phyloP scores from a whole-genome alignment of 768 basidiomycete species.

The Leccinum fibrillosum region DNA sequence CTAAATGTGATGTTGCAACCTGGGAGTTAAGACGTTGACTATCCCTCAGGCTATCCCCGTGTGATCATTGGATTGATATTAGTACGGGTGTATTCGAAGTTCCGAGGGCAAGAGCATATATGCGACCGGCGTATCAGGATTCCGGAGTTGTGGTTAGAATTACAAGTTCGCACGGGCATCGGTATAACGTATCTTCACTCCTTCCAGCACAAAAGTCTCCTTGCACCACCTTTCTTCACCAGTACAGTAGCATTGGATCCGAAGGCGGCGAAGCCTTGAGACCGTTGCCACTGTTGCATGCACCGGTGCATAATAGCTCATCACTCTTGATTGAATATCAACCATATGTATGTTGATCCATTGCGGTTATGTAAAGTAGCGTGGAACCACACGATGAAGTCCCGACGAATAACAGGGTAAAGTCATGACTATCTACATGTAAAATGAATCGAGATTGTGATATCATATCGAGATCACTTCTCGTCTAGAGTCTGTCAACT shows the following conservation, averaged over 20 bases:
- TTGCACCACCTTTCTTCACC: not conserved
- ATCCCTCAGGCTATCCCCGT: not conserved
- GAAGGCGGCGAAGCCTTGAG: not conserved
- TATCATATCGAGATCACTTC: slow-evolving; percentile 1
- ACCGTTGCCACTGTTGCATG: not conserved
- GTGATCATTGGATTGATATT: not conserved
- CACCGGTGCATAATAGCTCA: not conserved
- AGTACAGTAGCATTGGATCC: not conserved
- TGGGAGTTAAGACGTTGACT: not conserved
- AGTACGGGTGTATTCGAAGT: not conserved
- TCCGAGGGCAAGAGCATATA: not conserved
- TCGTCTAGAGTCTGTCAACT: slow-evolving; percentile 36
- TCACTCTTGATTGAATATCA: not conserved
- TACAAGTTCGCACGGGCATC: not conserved
- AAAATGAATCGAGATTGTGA: slow-evolving; percentile 1
- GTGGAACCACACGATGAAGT: not conserved
- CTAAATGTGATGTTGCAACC: not conserved
- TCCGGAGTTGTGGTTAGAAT: not conserved
- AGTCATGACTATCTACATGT: slow-evolving; percentile 11
- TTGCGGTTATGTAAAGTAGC: not conserved
- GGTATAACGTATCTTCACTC: too few species aligned
- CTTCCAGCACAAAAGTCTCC: not conserved
- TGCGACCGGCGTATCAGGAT: not conserved
- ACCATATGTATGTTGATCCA: not conserved
- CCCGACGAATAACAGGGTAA: not conserved